Conservation (phyloP, 148 eudicot genomes). For the Chenopodium suecicum region DNA sequence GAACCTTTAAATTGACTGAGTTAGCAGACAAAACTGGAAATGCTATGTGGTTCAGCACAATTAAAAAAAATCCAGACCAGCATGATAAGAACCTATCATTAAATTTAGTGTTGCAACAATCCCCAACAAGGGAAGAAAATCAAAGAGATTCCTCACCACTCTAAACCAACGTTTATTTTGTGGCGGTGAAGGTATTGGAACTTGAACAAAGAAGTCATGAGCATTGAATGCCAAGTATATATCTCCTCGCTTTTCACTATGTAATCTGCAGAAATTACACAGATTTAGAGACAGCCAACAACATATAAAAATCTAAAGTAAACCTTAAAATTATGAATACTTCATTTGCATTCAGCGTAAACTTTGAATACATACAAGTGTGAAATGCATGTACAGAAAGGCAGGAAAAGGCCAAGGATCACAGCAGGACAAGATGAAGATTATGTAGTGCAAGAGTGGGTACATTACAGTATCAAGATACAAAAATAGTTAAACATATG, state of each 20-base stretch:
- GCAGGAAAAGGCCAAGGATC: background rate
- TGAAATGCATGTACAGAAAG: background rate
- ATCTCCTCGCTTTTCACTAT: constrained; percentile 59
- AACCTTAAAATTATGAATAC: too few relatives aligned
- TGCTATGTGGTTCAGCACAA: background rate
- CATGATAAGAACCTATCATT: background rate
- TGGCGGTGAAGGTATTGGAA: constrained; percentile 71
- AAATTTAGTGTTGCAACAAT: background rate
- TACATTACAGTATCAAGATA: background rate
- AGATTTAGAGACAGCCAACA: background rate
- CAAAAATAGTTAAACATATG: background rate
- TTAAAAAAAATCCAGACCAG: background rate
- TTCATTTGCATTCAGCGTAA: too few relatives aligned
- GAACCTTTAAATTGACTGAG: background rate
- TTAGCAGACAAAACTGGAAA: background rate
- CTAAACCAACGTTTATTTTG: constrained; percentile 70
- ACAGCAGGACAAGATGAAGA: background rate
- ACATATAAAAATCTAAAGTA: background rate
- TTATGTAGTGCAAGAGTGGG: background rate
- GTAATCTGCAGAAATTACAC: constrained; percentile 51
- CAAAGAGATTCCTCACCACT: constrained; percentile 65
- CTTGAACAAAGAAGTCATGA: constrained; percentile 72
- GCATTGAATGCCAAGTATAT: constrained; percentile 89
- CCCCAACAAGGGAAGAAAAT: background rate
- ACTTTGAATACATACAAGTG: background rate